Conservation (phyloP, 1,139 yeast species). For the Kluyveromyces sp. region DNA sequence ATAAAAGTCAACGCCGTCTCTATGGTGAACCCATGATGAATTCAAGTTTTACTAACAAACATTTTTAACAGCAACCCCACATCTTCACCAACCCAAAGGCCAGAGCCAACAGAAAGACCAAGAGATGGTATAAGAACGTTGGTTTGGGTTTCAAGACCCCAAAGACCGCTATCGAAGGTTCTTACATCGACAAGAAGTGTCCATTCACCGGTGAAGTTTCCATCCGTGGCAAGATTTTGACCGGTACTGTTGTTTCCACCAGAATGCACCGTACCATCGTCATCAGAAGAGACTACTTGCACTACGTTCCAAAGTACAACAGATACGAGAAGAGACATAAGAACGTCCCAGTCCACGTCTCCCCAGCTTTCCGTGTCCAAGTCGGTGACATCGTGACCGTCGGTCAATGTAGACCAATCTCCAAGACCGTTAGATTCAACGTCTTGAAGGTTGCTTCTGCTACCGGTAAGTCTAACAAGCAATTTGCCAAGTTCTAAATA, state of each 20-base stretch:
- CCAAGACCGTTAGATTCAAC: constrained; percentile 99
- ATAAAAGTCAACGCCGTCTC: too few species aligned
- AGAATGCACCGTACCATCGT: constrained; percentile 99
- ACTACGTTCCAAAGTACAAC: constrained; percentile 99
- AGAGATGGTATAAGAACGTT: constrained; percentile 99
- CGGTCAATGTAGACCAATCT: constrained; percentile 99
- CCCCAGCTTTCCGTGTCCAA: constrained; percentile 99
- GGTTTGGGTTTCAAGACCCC: constrained; percentile 99
- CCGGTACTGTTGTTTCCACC: constrained; percentile 99
- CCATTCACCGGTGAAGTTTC: constrained; percentile 97
- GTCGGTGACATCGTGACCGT: constrained; percentile 99
- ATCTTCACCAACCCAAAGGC: constrained; percentile 99
- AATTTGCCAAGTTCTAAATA: constrained; percentile 89
- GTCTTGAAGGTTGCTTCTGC: constrained; percentile 93
- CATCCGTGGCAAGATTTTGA: constrained; percentile 98
- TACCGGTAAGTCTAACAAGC: constrained; percentile 81
- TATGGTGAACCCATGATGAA: too few species aligned
- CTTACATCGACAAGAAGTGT: constrained; percentile 99
- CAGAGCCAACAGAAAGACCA: constrained; percentile 96
- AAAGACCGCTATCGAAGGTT: constrained; percentile 95
- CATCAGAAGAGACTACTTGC: constrained; percentile 99
- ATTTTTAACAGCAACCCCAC: constrained; percentile 82
- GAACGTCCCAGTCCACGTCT: constrained; percentile 99
- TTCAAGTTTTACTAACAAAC: constrained; percentile 14
- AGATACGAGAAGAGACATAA: constrained; percentile 99